Evolutionary conservation across 2,329 filamentous ascomycete species (phyloP), one percentile per base, ranked within the genome.

Genomic region (Monilinia polystroma): DNA sequence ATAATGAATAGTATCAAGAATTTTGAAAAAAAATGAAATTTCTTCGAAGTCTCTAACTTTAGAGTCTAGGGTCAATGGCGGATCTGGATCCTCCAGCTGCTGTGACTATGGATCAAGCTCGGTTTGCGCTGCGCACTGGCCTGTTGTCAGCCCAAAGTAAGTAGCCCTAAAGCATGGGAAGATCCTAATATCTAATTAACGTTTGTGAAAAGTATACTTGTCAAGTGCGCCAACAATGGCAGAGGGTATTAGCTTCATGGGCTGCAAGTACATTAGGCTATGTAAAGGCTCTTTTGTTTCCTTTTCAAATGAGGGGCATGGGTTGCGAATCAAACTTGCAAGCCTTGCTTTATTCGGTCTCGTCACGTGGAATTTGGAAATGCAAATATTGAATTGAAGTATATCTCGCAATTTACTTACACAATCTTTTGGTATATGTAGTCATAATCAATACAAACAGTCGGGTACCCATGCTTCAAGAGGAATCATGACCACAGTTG

Each of bases 191-290:
- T 20, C 6, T 5, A 41, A 49, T n/a, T 63, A 23, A 54, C 12
- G n/a, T 35, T 60, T 11, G 20, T 51, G 53, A 55, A 38, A 12
- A 66, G 63, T 23, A 23, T 66, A 16, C 32, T 51, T n/a, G 63
- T 66, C n/a, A 66, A 66, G 7, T 66, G 63, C 26, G 63, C 63
- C n/a, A 60, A 53, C 45, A 60, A 51, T 35, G 45, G 23, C 7
- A 66, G 18, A 66, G 63, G 55, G 32, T 66, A 66, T 4, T 66
- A 38, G 55, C 43, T 26, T 29, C 0, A 23, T 35, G 41, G 14
- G 41, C 14, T 41, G 38, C 10, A 14, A 4, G 38, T 8, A 45
- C 1, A 14, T 5, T 14, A 12, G 18, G 11, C 6, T 26, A 14
- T n/a, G 16, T 38, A 23, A 2, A 14, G 16, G 5, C 29, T 49